These are phyloP conservation scores for Grammothele lineata DNA, from an alignment of 768 basidiomycete species.

Conservation along the genomic window DNA sequence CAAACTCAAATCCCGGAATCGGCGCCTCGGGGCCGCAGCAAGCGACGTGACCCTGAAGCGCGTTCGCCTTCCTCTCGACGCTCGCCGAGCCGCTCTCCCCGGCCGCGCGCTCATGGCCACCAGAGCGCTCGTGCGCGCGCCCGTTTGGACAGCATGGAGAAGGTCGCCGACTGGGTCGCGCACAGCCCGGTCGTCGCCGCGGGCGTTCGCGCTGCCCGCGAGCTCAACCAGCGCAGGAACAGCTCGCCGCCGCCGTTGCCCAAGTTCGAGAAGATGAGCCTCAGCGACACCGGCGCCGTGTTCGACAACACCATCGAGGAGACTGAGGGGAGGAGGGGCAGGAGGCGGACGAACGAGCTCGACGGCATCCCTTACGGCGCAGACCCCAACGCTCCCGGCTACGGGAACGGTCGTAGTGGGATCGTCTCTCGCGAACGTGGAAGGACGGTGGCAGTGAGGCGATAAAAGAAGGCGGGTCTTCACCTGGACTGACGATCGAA, in stretches of 20 bases:
- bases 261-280: conserved; percentile 17
- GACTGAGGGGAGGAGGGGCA: conserved; percentile 37
- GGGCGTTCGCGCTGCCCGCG: conserved; percentile 19
- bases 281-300: conserved; percentile 30
- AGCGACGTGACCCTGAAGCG: conserved; percentile 20
- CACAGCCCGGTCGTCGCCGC: conserved; percentile 28
- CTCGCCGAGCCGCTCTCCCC: conserved; percentile 21
- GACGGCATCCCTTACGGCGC: conserved; percentile 33
- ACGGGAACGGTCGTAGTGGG: conserved; percentile 62
- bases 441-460: conserved; percentile 5
- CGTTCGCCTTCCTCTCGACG: conserved; percentile 23
- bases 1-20: conserved; percentile 7
- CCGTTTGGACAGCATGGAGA: conserved; percentile 35
- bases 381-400: conserved; percentile 50
- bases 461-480: conserved; percentile 2
- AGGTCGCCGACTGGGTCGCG: conserved; percentile 45
- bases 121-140: conserved; percentile 16
- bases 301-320: conserved; percentile 11
- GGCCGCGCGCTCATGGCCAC: conserved; percentile 8
- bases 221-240: conserved; percentile 44
- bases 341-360: conserved; percentile 51
- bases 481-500: conserved; percentile 13
- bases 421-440: conserved; percentile 40
- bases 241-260: conserved; percentile 48
- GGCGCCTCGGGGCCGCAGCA: conserved; percentile 21